phyloP scores from a whole-genome alignment of 2,329 filamentous ascomycete species.

The Fusarium abutilonis region DNA sequence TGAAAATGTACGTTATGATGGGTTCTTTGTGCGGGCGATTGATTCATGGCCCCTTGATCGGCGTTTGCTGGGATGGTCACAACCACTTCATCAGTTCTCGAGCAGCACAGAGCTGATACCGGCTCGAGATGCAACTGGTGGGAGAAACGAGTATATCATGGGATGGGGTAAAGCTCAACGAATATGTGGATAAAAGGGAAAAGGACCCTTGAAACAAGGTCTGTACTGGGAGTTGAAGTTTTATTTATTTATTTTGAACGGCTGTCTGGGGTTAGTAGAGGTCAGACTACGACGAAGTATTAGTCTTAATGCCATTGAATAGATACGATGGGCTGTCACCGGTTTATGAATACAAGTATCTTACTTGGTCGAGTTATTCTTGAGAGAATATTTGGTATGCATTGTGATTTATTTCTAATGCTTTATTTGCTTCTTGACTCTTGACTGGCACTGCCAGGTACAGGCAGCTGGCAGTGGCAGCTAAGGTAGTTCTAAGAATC shows the following conservation, averaged over 20 bases:
- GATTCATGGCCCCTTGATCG: slow-evolving; percentile 11
- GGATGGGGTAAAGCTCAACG: slow-evolving; percentile 23
- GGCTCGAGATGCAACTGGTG: slow-evolving; percentile 31
- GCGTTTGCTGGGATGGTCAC: slow-evolving; percentile 41
- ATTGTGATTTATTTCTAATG: too few relatives aligned
- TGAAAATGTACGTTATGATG: slow-evolving; percentile 41
- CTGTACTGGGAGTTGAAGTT: slow-evolving; percentile 38
- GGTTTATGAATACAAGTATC: neutral
- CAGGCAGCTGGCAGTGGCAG: slow-evolving; percentile 14
- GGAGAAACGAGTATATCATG: slow-evolving; percentile 28
- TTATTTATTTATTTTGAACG: slow-evolving; percentile 6
- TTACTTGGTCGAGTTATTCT: neutral
- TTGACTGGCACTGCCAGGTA: neutral
- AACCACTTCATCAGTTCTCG: slow-evolving; percentile 32
- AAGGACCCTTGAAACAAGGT: slow-evolving; percentile 34
- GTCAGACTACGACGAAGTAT: slow-evolving; percentile 29
- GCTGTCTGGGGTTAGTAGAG: slow-evolving; percentile 14
- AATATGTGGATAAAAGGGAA: slow-evolving; percentile 27
- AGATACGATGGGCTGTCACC: slow-evolving; percentile 32
- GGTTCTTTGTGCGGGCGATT: slow-evolving; percentile 31
- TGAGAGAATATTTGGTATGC: neutral
- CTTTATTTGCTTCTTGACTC: too few relatives aligned
- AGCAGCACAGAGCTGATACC: slow-evolving; percentile 39
- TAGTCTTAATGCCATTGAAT: slow-evolving; percentile 44
- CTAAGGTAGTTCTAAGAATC: neutral